Percentiles rank a stretch among this genome's conserved stretches.
These are phyloP conservation scores for Russula emetica DNA, from an alignment of 768 basidiomycete species.

Conservation along the genomic window DNA sequence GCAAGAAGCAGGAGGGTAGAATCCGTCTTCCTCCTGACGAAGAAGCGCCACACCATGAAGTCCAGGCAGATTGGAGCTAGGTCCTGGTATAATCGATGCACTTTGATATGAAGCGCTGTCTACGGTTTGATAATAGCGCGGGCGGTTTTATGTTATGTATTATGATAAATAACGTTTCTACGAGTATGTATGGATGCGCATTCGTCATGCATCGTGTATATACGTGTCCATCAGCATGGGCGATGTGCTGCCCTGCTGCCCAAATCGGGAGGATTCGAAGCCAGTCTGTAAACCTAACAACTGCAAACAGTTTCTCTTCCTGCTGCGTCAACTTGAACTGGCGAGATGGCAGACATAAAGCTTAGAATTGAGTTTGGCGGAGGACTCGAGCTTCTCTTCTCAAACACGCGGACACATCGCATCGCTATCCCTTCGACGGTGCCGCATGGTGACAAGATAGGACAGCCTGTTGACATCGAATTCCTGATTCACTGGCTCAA, in stretches of 20 bases:
- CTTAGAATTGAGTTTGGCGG: conserved; percentile 77
- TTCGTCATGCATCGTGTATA: not conserved
- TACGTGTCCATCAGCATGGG: not conserved
- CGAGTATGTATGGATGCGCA: not conserved
- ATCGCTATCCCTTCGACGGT: conserved; percentile 51
- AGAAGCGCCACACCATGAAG: conserved; percentile 10
- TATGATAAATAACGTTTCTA: not conserved
- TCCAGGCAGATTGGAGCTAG: conserved; percentile 25
- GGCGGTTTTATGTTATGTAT: not conserved
- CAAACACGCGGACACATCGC: conserved; percentile 56
- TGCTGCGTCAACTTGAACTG: not conserved
- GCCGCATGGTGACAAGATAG: conserved; percentile 32
- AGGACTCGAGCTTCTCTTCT: conserved; percentile 82
- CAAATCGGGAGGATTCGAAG: not conserved
- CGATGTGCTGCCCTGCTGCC: not conserved
- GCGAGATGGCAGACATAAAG: conserved; percentile 29
- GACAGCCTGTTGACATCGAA: conserved; percentile 55
- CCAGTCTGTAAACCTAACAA: not conserved
- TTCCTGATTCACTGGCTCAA: conserved; percentile 78
- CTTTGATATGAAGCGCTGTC: not conserved
- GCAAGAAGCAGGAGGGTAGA: conserved; percentile 33
- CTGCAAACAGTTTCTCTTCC: not conserved
- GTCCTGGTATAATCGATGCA: not conserved
- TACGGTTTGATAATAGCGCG: not conserved
- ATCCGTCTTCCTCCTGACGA: conserved; percentile 46